These are phyloP conservation scores for Prinsepia uniflora DNA, from an alignment of 306 rosid species.

Conservation along the genomic window DNA sequence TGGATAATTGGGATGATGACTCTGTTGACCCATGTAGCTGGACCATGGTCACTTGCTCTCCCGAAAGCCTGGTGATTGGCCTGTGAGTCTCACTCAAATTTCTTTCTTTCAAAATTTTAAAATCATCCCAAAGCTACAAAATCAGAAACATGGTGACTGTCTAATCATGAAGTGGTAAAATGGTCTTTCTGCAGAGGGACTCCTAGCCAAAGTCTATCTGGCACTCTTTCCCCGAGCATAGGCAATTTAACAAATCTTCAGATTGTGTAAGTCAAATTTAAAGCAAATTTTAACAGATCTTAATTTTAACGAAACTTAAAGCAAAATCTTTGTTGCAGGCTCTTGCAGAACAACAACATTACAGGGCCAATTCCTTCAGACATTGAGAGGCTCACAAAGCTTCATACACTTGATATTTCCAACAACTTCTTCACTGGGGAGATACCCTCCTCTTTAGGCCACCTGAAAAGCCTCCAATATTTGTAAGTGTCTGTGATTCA, in stretches of 20 bases:
- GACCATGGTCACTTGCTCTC: slow-evolving; percentile 98
- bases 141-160: neutral
- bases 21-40: slow-evolving; percentile 99
- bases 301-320: too few species aligned
- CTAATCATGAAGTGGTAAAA: neutral
- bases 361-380: slow-evolving; percentile 76
- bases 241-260: slow-evolving; percentile 96
- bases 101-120: neutral
- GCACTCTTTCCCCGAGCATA: slow-evolving; percentile 84
- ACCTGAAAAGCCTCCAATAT: slow-evolving; percentile 71
- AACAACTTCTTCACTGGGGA: slow-evolving; percentile 65
- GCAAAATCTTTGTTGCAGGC: slow-evolving; percentile 41
- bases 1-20: slow-evolving; percentile 88
- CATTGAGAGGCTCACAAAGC: slow-evolving; percentile 73
- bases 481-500: slow-evolving; percentile 47
- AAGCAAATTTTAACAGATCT: neutral
- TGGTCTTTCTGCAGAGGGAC: slow-evolving; percentile 69
- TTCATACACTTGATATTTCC: slow-evolving; percentile 88
- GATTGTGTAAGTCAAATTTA: slow-evolving; percentile 64
- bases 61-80: slow-evolving; percentile 76
- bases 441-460: slow-evolving; percentile 67
- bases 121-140: slow-evolving; percentile 3
- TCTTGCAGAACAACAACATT: slow-evolving; percentile 87
- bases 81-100: slow-evolving; percentile 46
- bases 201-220: slow-evolving; percentile 93